A percentile compares a stretch with the other conserved stretches of the same genome.
Conservation (phyloP, 495 filamentous ascomycete species). For the Aspergillus carlsbadensis region DNA sequence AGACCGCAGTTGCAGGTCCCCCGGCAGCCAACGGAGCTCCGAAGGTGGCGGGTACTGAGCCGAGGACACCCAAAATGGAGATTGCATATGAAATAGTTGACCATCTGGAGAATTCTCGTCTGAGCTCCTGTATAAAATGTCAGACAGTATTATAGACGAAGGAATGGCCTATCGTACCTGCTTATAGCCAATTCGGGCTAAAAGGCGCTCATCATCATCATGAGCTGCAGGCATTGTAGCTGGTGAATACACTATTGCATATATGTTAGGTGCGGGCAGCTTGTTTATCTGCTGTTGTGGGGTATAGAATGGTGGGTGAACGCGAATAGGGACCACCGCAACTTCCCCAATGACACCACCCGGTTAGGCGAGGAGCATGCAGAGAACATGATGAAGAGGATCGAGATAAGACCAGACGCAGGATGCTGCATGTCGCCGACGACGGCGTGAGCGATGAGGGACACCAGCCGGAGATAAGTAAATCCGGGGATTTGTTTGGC, state of each 20-base stretch:
- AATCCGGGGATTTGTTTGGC: slow-evolving; percentile 28
- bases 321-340: background rate
- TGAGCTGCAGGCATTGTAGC: slow-evolving; percentile 54
- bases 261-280: no score
- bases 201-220: slow-evolving; percentile 63
- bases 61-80: slow-evolving; percentile 67
- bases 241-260: background rate
- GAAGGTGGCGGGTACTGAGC: slow-evolving; percentile 69
- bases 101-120: slow-evolving; percentile 70
- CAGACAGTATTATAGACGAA: background rate
- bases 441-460: background rate
- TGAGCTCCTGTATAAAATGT: slow-evolving; percentile 49
- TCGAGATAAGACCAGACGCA: background rate
- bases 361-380: background rate
- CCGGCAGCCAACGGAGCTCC: slow-evolving; percentile 60
- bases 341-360: background rate
- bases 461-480: slow-evolving; percentile 31
- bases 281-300: background rate
- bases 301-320: background rate
- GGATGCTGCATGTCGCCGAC: background rate
- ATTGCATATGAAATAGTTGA: slow-evolving; percentile 75
- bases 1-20: slow-evolving; percentile 69
- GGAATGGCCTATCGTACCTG: slow-evolving; percentile 47
- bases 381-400: slow-evolving; percentile 1
- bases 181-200: slow-evolving; percentile 67